Base-by-base conservation (phyloP, 202 grass and related monocot genomes). In the Panicum hallii region DNA sequence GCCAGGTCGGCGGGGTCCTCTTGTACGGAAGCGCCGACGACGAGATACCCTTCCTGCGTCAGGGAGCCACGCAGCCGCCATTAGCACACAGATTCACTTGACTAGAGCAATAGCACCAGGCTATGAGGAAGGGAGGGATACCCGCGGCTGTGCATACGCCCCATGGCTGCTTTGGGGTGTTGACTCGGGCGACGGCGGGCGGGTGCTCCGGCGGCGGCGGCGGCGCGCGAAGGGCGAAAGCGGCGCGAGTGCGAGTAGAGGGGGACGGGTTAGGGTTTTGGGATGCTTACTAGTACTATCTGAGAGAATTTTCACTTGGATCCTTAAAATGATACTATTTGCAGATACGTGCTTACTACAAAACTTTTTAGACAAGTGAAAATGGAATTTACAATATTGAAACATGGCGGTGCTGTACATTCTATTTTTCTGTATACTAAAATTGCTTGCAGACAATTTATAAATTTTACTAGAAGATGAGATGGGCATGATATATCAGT, bases 71-170 rank as follows among this genome's bases (percentile, higher is more conserved):
- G 67, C 1, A 67, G 4, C 17, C 58, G 67, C 50, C 88, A 90
- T 86, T 73, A 86, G 79, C 44, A 89, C 58, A 66, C 44, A 34
- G 60, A 79, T 13, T 45, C 44, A 79, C 11, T 1, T 30, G n/a
- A 32, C 0, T 1, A 55, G 19, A 19, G 44, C 60, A 22, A 9
- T 4, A 57, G 4, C 11, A 32, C 0, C 26, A 6, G 11, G 11
- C 26, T 32, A 5, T 5, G 3, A 11, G 5, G 38, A 12, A 50
- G 9, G 11, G 36, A 50, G 34, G 9, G 0, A 47, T 89, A 92
- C 90, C 94, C 94, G 69, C 70, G 82, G 69, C 94, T 97, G 87
- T 97, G 91, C 94, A 97, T 97, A 40, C 94, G 94, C 75, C 94
- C 91, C 94, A 97, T 97, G 84, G 82, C 34, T 64, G 82, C 91